A percentile compares a stretch with the other conserved stretches of the same genome.
phyloP scores from a whole-genome alignment of 192 early-diverging fungal genomes.

The Podila horticola region DNA sequence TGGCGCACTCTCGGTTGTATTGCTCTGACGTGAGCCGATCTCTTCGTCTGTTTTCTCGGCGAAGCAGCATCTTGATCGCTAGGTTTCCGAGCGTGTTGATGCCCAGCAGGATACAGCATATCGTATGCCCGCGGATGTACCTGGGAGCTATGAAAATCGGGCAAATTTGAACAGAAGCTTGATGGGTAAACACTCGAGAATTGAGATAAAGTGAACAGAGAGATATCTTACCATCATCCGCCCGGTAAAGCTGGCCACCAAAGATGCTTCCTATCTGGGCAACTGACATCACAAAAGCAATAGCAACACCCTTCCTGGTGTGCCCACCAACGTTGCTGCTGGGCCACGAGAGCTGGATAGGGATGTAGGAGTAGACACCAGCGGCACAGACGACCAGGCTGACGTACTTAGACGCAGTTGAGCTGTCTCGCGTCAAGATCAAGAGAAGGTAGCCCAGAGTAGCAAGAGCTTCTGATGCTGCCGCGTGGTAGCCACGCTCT shows the following conservation, averaged over 20 bases:
- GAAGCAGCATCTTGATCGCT: not conserved
- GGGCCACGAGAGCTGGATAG: constrained; percentile 59
- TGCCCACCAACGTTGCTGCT: constrained; percentile 68
- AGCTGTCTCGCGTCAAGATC: constrained; percentile 15
- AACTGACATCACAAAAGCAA: constrained; percentile 66
- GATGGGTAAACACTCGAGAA: no score
- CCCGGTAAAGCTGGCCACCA: constrained; percentile 73
- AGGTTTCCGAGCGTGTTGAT: not conserved
- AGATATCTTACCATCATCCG: constrained; percentile 45
- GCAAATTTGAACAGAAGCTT: not conserved
- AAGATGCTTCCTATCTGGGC: constrained; percentile 74
- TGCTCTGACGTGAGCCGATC: constrained; percentile 1
- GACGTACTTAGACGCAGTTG: constrained; percentile 14
- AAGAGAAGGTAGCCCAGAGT: constrained; percentile 2
- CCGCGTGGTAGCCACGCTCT: constrained; percentile 10
- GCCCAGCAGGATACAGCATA: not conserved
- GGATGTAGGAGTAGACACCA: constrained; percentile 33
- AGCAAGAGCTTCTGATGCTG: not conserved
- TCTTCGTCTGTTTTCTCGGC: not conserved
- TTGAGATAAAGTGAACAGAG: not conserved
- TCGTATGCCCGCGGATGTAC: constrained; percentile 5
- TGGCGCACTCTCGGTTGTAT: not conserved
- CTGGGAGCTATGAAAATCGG: not conserved
- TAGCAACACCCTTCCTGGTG: constrained; percentile 68
- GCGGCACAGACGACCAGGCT: constrained; percentile 3